phyloP scores from a whole-genome alignment of 179 eudicot species.

The Spinacia oleracea region DNA sequence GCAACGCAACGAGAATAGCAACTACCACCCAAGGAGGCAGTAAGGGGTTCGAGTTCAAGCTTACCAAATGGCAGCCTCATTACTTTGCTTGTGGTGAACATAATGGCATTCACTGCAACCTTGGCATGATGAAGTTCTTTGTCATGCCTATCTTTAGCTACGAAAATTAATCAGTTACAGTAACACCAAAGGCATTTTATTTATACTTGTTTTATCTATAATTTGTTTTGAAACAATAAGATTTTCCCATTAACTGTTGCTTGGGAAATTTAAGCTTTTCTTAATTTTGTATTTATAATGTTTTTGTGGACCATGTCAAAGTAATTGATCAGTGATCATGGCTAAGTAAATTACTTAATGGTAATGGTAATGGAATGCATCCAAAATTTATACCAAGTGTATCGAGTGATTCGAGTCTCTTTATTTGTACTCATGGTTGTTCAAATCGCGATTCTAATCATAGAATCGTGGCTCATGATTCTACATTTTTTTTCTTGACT shows the following conservation, averaged over 20 bases:
- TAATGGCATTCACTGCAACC: slow-evolving; percentile 54
- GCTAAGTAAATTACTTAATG: background rate
- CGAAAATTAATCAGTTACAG: background rate
- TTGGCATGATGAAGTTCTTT: slow-evolving; percentile 59
- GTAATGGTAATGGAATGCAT: background rate
- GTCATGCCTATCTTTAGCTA: slow-evolving; percentile 43
- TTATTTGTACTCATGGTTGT: no score
- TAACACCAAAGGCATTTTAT: background rate
- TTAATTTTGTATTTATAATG: background rate
- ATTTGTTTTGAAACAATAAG: background rate
- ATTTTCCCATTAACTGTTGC: background rate
- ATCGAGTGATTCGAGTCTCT: no score
- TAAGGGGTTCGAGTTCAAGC: slow-evolving; percentile 49
- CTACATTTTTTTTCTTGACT: no score
- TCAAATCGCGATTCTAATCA: no score
- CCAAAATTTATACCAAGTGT: background rate
- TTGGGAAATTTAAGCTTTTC: background rate
- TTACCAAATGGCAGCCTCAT: slow-evolving; percentile 51
- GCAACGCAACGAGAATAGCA: slow-evolving; percentile 39
- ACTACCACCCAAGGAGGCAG: slow-evolving; percentile 44
- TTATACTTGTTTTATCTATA: background rate
- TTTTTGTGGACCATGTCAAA: background rate
- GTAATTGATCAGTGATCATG: no score
- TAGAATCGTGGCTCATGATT: no score
- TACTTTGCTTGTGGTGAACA: slow-evolving; percentile 63